A percentile compares a stretch with the other conserved stretches of the same genome.
Conservation (phyloP, 2,329 filamentous ascomycete species). For the Bipolaris oryzae region DNA sequence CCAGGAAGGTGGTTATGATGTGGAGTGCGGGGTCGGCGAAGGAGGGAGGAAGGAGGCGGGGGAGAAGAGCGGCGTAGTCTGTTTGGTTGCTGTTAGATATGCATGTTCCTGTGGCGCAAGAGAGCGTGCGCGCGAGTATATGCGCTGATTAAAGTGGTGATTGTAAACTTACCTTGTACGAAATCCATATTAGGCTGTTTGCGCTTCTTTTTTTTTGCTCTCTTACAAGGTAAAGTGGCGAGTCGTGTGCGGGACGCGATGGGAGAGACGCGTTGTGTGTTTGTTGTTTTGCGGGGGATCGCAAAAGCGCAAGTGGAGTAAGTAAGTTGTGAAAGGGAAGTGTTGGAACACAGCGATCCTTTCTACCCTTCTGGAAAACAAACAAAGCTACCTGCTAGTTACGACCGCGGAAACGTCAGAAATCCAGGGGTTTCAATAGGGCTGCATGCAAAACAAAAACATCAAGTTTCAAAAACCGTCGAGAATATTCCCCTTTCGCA, state of each 20-base stretch:
- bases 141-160: neutral
- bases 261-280: conserved; percentile 17
- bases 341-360: neutral
- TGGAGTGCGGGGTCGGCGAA: conserved; percentile 40
- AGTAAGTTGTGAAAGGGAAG: neutral
- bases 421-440: neutral
- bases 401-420: neutral
- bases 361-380: neutral
- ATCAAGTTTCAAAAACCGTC: neutral
- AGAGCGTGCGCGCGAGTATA: neutral
- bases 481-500: conserved; percentile 1
- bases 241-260: conserved; percentile 21
- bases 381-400: neutral
- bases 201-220: conserved; percentile 1
- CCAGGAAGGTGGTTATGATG: conserved; percentile 35
- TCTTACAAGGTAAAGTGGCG: conserved; percentile 1
- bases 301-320: neutral
- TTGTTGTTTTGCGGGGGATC: neutral
- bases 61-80: conserved; percentile 43
- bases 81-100: conserved; percentile 18
- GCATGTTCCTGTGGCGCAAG: neutral
- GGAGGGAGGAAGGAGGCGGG: conserved; percentile 40
- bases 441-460: neutral
- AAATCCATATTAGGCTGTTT: conserved; percentile 35
- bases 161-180: conserved; percentile 28